These are phyloP conservation scores for Aphanomyces invadans DNA, from an alignment of 352 stramenopile species.

Conservation along the genomic window DNA sequence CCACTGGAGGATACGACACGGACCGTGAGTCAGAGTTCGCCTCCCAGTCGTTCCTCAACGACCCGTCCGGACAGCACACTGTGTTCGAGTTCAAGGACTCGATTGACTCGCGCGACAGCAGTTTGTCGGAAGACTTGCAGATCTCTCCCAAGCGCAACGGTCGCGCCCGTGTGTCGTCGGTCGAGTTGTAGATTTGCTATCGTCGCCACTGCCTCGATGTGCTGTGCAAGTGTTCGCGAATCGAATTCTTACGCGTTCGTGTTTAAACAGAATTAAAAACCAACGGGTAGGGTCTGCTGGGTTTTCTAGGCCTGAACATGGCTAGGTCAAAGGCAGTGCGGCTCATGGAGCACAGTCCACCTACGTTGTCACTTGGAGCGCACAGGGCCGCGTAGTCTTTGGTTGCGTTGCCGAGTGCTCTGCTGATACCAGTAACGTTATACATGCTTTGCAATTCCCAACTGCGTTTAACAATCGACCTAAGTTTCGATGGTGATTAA, in stretches of 20 bases:
- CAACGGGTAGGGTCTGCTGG: too few species aligned
- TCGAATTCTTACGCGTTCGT: too few species aligned
- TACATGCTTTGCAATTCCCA: too few species aligned
- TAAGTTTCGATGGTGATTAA: too few species aligned
- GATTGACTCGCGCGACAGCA: constrained; percentile 23
- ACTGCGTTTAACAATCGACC: too few species aligned
- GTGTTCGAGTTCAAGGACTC: constrained; percentile 25
- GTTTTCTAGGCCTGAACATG: too few species aligned
- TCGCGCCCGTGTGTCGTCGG: constrained; percentile 8
- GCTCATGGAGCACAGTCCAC: too few species aligned
- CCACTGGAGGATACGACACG: background rate
- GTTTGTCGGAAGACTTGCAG: background rate
- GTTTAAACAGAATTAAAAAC: background rate
- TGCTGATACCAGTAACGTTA: too few species aligned
- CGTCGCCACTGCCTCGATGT: background rate
- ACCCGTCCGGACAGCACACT: background rate
- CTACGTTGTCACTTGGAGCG: too few species aligned
- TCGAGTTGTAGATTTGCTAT: constrained; percentile 16
- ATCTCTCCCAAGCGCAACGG: background rate
- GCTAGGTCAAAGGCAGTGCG: too few species aligned
- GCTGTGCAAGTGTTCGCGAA: background rate
- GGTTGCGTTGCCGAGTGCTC: too few species aligned
- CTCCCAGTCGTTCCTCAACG: background rate
- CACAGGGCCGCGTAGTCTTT: too few species aligned
- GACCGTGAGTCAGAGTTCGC: constrained; percentile 14